These are phyloP conservation scores for Suillus spraguei DNA, from an alignment of 768 basidiomycete genomes.

Conservation along the genomic window DNA sequence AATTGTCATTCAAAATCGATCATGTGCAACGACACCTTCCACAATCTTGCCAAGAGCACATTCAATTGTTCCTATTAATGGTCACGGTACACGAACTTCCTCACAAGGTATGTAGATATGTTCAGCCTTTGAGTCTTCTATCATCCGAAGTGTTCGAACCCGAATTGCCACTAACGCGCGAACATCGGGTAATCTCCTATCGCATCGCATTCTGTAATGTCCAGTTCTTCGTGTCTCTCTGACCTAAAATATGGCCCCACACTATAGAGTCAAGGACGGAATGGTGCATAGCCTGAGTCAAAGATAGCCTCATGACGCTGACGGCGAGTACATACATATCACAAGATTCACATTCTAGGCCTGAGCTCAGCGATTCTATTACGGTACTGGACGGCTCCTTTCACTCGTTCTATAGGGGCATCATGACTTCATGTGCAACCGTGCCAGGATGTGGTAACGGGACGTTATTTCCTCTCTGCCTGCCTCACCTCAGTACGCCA, in stretches of 20 bases:
- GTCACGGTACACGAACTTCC: neutral
- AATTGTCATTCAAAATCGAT: neutral
- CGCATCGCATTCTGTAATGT: neutral
- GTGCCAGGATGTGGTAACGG: neutral
- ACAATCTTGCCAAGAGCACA: neutral
- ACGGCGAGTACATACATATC: neutral
- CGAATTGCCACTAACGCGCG: neutral
- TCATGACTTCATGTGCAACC: neutral
- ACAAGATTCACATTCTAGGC: neutral
- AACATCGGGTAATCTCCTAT: neutral
- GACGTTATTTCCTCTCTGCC: neutral
- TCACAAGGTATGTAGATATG: neutral
- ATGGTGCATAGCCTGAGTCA: neutral
- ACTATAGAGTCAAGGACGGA: neutral
- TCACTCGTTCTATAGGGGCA: neutral
- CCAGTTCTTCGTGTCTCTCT: neutral
- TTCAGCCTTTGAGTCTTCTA: neutral
- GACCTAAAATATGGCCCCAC: neutral
- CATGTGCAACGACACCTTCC: neutral
- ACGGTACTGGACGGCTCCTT: neutral
- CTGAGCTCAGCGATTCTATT: neutral
- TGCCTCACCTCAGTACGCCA: neutral
- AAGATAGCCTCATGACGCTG: neutral
- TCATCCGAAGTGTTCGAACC: neutral
- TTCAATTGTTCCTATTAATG: neutral